Percentiles rank a stretch among this genome's conserved stretches.
Evolutionary conservation across 805 yeast species (phyloP).

Genomic region (Hanseniaspora guilliermondii): DNA sequence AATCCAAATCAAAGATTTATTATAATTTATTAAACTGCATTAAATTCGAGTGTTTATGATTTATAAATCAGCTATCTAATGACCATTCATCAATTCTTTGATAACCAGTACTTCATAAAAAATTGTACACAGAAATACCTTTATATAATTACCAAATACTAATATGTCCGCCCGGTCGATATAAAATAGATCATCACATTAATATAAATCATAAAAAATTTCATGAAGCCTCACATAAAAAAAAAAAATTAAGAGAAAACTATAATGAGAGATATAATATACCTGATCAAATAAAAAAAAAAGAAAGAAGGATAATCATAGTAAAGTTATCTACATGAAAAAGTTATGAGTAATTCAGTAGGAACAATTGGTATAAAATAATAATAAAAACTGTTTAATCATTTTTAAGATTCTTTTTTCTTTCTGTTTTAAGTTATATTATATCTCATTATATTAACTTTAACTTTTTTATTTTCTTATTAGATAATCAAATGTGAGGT

Average conservation of each 20-base stretch:
- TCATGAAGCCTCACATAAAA: neutral
- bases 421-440: slow-evolving; percentile 7
- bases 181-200: slow-evolving; percentile 27
- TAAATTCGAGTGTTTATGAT: neutral
- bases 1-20: neutral
- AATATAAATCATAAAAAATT: neutral
- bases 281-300: neutral
- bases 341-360: slow-evolving; percentile 28
- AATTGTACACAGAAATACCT: slow-evolving; percentile 29
- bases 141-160: slow-evolving; percentile 25
- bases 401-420: neutral
- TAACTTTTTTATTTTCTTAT: neutral
- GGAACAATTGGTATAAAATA: slow-evolving; percentile 31
- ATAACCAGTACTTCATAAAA: slow-evolving; percentile 24
- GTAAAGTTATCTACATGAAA: slow-evolving; percentile 33
- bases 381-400: slow-evolving; percentile 16
- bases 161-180: slow-evolving; percentile 42
- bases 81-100: slow-evolving; percentile 33
- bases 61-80: slow-evolving; percentile 28
- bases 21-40: neutral
- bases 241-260: neutral
- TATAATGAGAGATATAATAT: slow-evolving; percentile 5
- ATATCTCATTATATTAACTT: slow-evolving; percentile 2
- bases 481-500: too few species aligned
- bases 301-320: slow-evolving; percentile 8